Evolutionary conservation across 1,284 basidiomycete genomes (phyloP).

Genomic region (Schizophyllum amplum): DNA sequence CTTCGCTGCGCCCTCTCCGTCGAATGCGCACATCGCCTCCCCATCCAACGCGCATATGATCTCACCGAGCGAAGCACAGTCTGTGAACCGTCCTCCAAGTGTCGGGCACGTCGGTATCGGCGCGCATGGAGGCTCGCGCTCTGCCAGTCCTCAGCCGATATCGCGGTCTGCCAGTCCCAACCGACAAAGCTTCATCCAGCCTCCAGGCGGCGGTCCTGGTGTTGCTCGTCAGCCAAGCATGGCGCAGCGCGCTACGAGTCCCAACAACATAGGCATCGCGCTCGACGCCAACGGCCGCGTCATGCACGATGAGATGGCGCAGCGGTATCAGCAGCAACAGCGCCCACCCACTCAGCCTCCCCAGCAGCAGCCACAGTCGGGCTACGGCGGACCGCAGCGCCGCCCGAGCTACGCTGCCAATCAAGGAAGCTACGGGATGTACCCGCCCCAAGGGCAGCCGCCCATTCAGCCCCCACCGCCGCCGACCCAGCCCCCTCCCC

Average conservation of each 20-base stretch:
- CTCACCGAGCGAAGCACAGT: slow-evolving; percentile 27
- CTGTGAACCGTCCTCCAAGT: slow-evolving; percentile 41
- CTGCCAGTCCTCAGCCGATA: slow-evolving; percentile 52
- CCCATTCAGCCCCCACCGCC: slow-evolving; percentile 12
- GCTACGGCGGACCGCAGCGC: slow-evolving; percentile 11
- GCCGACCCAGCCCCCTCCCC: slow-evolving; percentile 9
- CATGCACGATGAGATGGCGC: slow-evolving; percentile 74
- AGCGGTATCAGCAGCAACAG: slow-evolving; percentile 35
- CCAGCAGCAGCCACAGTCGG: slow-evolving; percentile 17
- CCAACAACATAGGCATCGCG: slow-evolving; percentile 61
- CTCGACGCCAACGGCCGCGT: slow-evolving; percentile 75
- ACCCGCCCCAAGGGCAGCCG: slow-evolving; percentile 7
- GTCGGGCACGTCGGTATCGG: slow-evolving; percentile 76
- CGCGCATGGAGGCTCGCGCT: slow-evolving; percentile 45
- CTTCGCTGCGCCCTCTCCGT: background rate
- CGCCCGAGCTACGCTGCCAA: slow-evolving; percentile 15
- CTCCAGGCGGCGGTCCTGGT: slow-evolving; percentile 11
- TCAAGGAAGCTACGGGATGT: slow-evolving; percentile 13
- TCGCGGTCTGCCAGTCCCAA: slow-evolving; percentile 22
- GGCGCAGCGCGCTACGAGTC: slow-evolving; percentile 27
- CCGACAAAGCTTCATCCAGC: slow-evolving; percentile 9
- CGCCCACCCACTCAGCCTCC: slow-evolving; percentile 19
- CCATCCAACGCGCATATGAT: slow-evolving; percentile 10
- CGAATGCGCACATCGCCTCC: slow-evolving; percentile 9
- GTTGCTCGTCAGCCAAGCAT: slow-evolving; percentile 20